Evolutionary conservation across 768 basidiomycete species (phyloP).

Genomic region (Lactarius vividus): DNA sequence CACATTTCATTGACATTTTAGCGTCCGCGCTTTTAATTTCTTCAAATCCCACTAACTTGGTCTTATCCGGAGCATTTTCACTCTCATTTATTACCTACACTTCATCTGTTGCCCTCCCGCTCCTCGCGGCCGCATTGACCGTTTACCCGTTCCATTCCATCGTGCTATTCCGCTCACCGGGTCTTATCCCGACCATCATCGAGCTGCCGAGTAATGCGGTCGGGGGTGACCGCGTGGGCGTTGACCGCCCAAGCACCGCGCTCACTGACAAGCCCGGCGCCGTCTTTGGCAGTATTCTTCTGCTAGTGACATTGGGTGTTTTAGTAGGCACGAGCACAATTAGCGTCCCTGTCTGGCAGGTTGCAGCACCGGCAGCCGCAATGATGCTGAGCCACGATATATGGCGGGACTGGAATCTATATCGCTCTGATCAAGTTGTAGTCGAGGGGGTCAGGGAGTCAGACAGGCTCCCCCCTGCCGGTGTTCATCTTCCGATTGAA

Average conservation of each 20-base stretch:
- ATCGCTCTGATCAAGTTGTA: slow-evolving; percentile 2
- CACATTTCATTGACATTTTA: slow-evolving; percentile 15
- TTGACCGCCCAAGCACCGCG: slow-evolving; percentile 49
- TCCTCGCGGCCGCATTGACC: slow-evolving; percentile 59
- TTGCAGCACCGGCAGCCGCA: slow-evolving; percentile 77
- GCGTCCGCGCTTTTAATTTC: slow-evolving; percentile 64
- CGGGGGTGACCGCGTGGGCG: slow-evolving; percentile 31
- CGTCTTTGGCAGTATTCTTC: slow-evolving; percentile 63
- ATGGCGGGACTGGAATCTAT: slow-evolving; percentile 36
- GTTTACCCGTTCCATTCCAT: slow-evolving; percentile 58
- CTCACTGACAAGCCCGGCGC: slow-evolving; percentile 76
- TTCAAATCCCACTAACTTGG: slow-evolving; percentile 92
- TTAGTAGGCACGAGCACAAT: slow-evolving; percentile 76
- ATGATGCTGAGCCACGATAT: slow-evolving; percentile 69
- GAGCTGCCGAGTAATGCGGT: slow-evolving; percentile 36
- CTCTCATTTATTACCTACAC: slow-evolving; percentile 78
- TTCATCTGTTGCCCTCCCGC: slow-evolving; percentile 80
- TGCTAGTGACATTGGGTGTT: slow-evolving; percentile 65
- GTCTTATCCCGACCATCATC: slow-evolving; percentile 52
- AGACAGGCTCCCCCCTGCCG: background rate
- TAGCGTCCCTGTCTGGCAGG: slow-evolving; percentile 77
- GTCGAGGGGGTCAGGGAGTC: background rate
- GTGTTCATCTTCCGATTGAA: slow-evolving; percentile 12
- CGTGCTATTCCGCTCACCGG: slow-evolving; percentile 53
- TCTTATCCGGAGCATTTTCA: slow-evolving; percentile 82